These are phyloP conservation scores for Pistacia atlantica DNA, from an alignment of 345 rosid species.

Conservation along the genomic window DNA sequence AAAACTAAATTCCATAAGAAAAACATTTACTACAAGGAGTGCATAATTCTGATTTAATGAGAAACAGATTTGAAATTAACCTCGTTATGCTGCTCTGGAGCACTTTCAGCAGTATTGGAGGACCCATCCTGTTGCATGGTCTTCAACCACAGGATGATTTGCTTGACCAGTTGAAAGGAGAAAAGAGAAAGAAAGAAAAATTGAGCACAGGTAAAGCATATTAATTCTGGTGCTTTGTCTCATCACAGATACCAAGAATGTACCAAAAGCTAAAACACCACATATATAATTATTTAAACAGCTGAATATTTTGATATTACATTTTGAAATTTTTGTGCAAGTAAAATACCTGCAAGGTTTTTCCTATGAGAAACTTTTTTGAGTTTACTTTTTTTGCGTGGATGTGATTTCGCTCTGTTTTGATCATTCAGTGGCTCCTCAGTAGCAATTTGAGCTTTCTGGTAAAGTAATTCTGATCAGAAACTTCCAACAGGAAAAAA, in stretches of 20 bases:
- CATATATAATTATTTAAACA: constrained; percentile 12
- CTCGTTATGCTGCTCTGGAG: constrained; percentile 33
- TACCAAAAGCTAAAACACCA: constrained; percentile 55
- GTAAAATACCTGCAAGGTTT: constrained; percentile 80
- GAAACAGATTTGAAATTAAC: constrained; percentile 19
- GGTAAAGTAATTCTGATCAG: constrained; percentile 17
- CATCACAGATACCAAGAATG: constrained; percentile 53
- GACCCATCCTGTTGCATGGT: constrained; percentile 33
- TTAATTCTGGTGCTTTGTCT: constrained; percentile 87
- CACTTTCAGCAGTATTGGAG: constrained; percentile 32
- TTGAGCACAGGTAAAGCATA: constrained; percentile 15
- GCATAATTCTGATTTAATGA: background rate
- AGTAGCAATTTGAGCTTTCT: constrained; percentile 37
- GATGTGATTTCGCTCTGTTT: constrained; percentile 28
- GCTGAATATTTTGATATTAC: constrained; percentile 1
- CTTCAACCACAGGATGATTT: constrained; percentile 32
- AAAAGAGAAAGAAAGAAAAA: constrained; percentile 13
- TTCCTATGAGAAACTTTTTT: constrained; percentile 50
- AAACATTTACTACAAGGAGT: background rate
- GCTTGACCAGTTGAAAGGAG: constrained; percentile 40
- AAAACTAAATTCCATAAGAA: constrained; percentile 4
- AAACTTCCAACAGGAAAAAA: background rate
- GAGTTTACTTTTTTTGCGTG: constrained; percentile 33
- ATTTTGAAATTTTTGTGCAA: constrained; percentile 16
- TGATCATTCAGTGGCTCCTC: constrained; percentile 30